These are phyloP conservation scores for Hypoxylon intermedium DNA, from an alignment of 495 filamentous ascomycete genomes.

Conservation along the genomic window DNA sequence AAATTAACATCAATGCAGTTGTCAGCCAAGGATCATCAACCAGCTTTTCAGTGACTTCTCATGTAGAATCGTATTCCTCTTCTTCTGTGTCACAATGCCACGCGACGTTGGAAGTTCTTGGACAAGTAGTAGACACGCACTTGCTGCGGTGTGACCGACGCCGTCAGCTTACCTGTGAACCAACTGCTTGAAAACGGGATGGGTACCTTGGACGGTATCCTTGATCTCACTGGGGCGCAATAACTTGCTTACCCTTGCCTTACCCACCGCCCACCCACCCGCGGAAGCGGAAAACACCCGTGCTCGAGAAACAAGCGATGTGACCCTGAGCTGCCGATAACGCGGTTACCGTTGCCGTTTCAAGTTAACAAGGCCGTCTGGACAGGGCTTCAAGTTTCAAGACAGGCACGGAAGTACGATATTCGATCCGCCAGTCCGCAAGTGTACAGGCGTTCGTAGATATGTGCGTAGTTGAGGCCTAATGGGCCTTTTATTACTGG, in stretches of 20 bases:
- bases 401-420: slow-evolving; percentile 6
- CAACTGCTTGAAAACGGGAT: too few relatives aligned
- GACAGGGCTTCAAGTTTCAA: slow-evolving; percentile 18
- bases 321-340: slow-evolving; percentile 18
- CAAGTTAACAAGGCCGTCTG: slow-evolving; percentile 4
- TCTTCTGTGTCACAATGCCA: not conserved
- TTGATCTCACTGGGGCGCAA: not conserved
- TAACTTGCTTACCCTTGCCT: slow-evolving; percentile 1
- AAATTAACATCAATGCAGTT: slow-evolving; percentile 10
- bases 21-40: not conserved
- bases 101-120: not conserved
- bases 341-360: slow-evolving; percentile 12
- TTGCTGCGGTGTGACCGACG: too few relatives aligned
- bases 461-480: not conserved
- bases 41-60: not conserved
- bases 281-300: slow-evolving; percentile 7
- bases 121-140: too few relatives aligned
- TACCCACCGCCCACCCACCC: not conserved
- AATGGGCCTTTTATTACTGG: not conserved
- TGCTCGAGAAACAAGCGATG: slow-evolving; percentile 27
- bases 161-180: too few relatives aligned
- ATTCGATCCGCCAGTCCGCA: slow-evolving; percentile 1
- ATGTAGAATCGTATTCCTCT: not conserved
- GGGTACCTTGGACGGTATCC: not conserved
- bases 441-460: not conserved